Evolutionary conservation across 495 filamentous ascomycete species (phyloP), one percentile per base, ranked within the genome.

Genomic region (Penicillium lagena): DNA sequence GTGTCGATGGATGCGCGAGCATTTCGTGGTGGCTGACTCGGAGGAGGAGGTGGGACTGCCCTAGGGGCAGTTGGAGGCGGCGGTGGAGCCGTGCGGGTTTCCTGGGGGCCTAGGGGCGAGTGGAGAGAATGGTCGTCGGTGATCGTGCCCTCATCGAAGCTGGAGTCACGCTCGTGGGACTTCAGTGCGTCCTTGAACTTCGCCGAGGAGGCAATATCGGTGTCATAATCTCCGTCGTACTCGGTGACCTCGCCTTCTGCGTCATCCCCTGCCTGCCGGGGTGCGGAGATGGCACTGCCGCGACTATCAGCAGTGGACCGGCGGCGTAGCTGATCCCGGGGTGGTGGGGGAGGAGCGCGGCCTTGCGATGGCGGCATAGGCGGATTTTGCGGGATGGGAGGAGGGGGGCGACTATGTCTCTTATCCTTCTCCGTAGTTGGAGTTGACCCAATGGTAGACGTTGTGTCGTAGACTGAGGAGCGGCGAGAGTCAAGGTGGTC

Each of bases 151-250:
- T 80, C 80, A 48, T 82, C 79, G 49, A 85, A 62, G 63, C 85
- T 91, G 15, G 84, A 80, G 33, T 90, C 88, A 36, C 82, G 78
- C 29, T 78, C 81, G 64, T 95, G 89, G 13, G 87, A 61, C 55
- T 89, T 94, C 43, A 97, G 62, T 4, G 93, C 91, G 68, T 96
- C 93, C 64, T 94, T 93, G 59, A 93, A 86, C 34, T 85, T 85
- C 9, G 80, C 89, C 28, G 88, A 83, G 36, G 94, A 86, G 1
- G 86, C 90, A 52, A 98, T 96, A 62, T 97, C 93, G 33, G 93
- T 98, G 53, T 97, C 93, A 60, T 98, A 97, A 58, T 97, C 93
- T 13, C 90, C 93, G 62, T 98, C 93, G 59, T 97, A 97, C 62
- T 96, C 93, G 2, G 87, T 95, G 31, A 88, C 72, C 58, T 93